Conservation (phyloP, 148 eudicot species). For the Rhododendron molle region DNA sequence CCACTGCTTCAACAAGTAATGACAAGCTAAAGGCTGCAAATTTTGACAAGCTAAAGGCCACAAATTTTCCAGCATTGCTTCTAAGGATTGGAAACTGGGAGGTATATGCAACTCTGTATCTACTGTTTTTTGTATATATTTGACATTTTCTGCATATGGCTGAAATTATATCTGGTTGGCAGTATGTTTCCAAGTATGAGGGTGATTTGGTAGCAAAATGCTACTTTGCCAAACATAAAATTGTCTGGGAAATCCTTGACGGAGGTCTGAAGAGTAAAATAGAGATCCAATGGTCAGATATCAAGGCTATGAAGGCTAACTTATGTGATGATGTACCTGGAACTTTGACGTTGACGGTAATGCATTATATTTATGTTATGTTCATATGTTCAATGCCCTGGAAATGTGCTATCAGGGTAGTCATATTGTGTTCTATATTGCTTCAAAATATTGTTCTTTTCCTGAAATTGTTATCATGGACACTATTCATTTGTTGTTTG, state of each 20-base stretch:
- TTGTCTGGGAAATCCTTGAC: slow-evolving; percentile 94
- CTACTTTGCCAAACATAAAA: slow-evolving; percentile 92
- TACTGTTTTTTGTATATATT: not conserved
- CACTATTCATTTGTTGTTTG: slow-evolving; percentile 11
- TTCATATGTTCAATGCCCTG: not conserved
- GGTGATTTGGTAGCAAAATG: slow-evolving; percentile 97
- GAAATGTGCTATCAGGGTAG: not conserved
- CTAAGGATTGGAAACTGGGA: slow-evolving; percentile 83
- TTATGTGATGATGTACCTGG: slow-evolving; percentile 71
- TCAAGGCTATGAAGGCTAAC: slow-evolving; percentile 70
- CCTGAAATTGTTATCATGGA: not conserved
- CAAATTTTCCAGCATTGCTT: slow-evolving; percentile 70
- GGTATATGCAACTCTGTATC: slow-evolving; percentile 35
- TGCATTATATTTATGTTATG: not conserved
- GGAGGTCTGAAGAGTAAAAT: slow-evolving; percentile 90
- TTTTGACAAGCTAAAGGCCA: slow-evolving; percentile 87
- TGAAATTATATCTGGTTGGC: slow-evolving; percentile 27
- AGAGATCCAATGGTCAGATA: slow-evolving; percentile 94
- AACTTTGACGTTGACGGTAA: slow-evolving; percentile 68
- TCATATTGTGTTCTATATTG: not conserved
- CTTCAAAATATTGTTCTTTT: not conserved
- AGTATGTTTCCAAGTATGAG: slow-evolving; percentile 74
- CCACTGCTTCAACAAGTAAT: slow-evolving; percentile 23
- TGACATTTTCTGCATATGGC: slow-evolving; percentile 1
- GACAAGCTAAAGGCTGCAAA: slow-evolving; percentile 85